Percentiles rank a stretch among this genome's conserved stretches.
Conservation (phyloP, 2,329 filamentous ascomycete genomes). For the Aspergillus quadrilineatus region DNA sequence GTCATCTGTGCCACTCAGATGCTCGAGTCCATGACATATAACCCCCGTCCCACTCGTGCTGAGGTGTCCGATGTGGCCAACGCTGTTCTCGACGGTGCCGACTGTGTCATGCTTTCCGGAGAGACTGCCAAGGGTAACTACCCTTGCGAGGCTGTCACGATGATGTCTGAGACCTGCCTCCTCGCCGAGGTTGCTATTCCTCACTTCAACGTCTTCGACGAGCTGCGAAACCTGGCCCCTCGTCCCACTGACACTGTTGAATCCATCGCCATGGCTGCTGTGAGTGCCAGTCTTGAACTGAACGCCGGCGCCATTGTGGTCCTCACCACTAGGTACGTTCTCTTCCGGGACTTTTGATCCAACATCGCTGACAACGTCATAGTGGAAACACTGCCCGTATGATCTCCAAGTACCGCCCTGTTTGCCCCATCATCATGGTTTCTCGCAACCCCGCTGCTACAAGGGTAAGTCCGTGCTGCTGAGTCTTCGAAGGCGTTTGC, state of each 20-base stretch:
- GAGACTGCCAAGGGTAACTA: slow-evolving; percentile 98
- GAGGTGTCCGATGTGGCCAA: slow-evolving; percentile 99
- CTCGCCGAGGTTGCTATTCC: slow-evolving; percentile 96
- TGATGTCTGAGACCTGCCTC: slow-evolving; percentile 98
- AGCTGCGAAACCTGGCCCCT: slow-evolving; percentile 79
- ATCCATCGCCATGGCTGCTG: slow-evolving; percentile 95
- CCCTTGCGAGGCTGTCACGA: slow-evolving; percentile 83
- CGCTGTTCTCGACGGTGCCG: slow-evolving; percentile 92
- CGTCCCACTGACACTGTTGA: slow-evolving; percentile 85
- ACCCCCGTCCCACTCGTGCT: slow-evolving; percentile 94
- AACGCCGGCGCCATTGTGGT: slow-evolving; percentile 96
- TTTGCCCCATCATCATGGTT: slow-evolving; percentile 99
- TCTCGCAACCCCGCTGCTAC: slow-evolving; percentile 81
- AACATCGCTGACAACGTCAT: slow-evolving; percentile 24
- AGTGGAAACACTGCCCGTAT: slow-evolving; percentile 91
- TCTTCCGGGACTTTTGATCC: background rate
- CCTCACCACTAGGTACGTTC: slow-evolving; percentile 76
- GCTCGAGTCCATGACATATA: slow-evolving; percentile 99
- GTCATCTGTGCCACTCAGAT: slow-evolving; percentile 99
- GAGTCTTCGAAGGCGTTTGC: slow-evolving; percentile 16
- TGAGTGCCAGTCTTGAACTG: slow-evolving; percentile 91
- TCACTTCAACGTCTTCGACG: slow-evolving; percentile 94
- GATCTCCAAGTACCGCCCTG: slow-evolving; percentile 96
- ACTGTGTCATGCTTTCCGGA: slow-evolving; percentile 99
- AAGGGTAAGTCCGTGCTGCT: slow-evolving; percentile 52